phyloP scores from a whole-genome alignment of 2,329 filamentous ascomycete species.

The Simplicillium aogashimaense region DNA sequence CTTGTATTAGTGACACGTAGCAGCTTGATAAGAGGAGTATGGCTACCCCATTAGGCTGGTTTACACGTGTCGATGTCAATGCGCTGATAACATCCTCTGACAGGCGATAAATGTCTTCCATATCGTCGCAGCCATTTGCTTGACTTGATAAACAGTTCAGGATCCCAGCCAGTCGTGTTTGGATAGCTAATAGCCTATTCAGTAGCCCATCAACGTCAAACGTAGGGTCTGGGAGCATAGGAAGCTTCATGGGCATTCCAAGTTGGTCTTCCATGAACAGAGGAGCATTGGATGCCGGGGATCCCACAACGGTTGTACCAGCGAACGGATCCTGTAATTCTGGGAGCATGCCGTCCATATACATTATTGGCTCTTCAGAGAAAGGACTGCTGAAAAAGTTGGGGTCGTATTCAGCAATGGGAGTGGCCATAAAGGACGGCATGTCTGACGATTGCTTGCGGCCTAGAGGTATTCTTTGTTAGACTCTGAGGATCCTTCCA shows the following conservation, averaged over 20 bases:
- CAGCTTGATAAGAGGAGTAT: conserved; percentile 5
- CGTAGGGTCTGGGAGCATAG: neutral
- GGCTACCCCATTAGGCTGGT: neutral
- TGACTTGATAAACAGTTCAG: neutral
- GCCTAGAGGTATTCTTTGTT: neutral
- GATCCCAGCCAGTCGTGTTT: neutral
- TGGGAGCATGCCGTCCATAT: conserved; percentile 2
- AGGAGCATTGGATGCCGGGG: conserved; percentile 1
- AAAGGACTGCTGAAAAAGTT: neutral
- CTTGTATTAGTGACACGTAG: conserved; percentile 5
- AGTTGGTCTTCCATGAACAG: neutral
- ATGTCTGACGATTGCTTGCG: neutral
- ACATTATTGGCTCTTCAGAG: neutral
- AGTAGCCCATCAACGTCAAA: neutral
- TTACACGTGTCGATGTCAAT: neutral
- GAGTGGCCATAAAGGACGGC: neutral
- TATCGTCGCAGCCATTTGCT: neutral
- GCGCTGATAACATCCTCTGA: conserved; percentile 2
- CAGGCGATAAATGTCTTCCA: conserved; percentile 5
- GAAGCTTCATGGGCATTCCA: neutral
- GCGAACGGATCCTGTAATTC: neutral
- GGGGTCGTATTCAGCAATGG: neutral
- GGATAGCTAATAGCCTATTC: neutral
- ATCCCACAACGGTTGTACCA: neutral
- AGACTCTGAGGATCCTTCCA: neutral